A percentile compares a stretch with the other conserved stretches of the same genome.
Evolutionary conservation across 192 early-diverging fungal genomes (phyloP).

Genomic region (Linnemannia zychae): DNA sequence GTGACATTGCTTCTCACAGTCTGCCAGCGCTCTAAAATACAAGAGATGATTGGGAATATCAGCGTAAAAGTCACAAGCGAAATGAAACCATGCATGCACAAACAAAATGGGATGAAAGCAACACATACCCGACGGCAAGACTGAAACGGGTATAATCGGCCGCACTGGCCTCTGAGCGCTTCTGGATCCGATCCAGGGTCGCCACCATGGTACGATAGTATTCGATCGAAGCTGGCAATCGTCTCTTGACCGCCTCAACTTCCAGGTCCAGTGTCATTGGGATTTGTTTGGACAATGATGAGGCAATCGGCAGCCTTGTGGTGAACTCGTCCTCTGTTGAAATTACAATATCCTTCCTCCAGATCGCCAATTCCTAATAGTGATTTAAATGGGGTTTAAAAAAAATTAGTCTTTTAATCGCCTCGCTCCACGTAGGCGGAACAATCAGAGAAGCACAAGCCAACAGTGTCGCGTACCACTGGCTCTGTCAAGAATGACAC

Average conservation of each 20-base stretch:
- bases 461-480: conserved; percentile 55
- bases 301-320: conserved; percentile 37
- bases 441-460: too few species aligned
- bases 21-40: conserved; percentile 62
- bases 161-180: conserved; percentile 72
- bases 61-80: neutral
- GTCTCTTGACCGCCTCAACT: conserved; percentile 60
- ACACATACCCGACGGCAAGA: conserved; percentile 66
- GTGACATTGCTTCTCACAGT: conserved; percentile 68
- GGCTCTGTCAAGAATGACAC: conserved; percentile 77
- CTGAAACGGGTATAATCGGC: conserved; percentile 71
- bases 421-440: too few species aligned
- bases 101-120: neutral
- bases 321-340: conserved; percentile 71
- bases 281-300: conserved; percentile 57
- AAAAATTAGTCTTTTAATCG: neutral
- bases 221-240: conserved; percentile 64
- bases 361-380: conserved; percentile 69
- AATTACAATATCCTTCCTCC: conserved; percentile 67
- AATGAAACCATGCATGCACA: neutral
- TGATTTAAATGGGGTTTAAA: neutral
- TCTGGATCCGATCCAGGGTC: conserved; percentile 73
- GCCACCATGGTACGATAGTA: conserved; percentile 73
- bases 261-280: conserved; percentile 68
- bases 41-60: neutral